Percentiles rank a stretch among this genome's conserved stretches.
Conservation (phyloP, 768 basidiomycete genomes). For the Russula emetica region DNA sequence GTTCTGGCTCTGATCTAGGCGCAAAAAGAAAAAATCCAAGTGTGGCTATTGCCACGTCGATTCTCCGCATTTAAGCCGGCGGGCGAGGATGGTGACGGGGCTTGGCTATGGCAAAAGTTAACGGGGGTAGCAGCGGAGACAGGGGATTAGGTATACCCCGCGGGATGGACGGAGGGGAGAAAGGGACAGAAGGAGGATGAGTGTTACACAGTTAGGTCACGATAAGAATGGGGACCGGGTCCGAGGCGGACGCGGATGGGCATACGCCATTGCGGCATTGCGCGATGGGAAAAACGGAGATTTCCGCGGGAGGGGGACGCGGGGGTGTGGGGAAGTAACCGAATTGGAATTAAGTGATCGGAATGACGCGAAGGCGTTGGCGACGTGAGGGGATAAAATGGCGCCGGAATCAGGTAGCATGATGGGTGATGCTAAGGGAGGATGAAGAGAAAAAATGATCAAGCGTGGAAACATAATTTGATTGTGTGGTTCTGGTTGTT, state of each 20-base stretch:
- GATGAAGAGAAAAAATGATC: neutral
- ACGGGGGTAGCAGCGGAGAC: constrained; percentile 7
- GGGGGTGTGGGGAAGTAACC: constrained; percentile 26
- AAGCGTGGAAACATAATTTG: neutral
- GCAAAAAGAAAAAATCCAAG: neutral
- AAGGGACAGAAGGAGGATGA: neutral
- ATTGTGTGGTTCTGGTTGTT: neutral
- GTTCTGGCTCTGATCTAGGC: constrained; percentile 9
- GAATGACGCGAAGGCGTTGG: constrained; percentile 15
- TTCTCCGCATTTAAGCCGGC: constrained; percentile 15
- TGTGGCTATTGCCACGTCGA: constrained; percentile 13
- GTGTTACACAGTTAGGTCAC: neutral
- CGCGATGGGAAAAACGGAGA: constrained; percentile 1
- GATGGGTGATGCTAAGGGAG: neutral
- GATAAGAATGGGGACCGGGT: constrained; percentile 13
- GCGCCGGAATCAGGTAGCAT: neutral
- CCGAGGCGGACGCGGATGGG: constrained; percentile 1
- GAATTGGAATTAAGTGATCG: constrained; percentile 20
- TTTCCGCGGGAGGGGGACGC: constrained; percentile 20
- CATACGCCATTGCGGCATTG: too few relatives aligned
- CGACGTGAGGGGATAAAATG: neutral
- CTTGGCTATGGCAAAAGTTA: neutral
- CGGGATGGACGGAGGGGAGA: neutral
- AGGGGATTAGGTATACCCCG: constrained; percentile 4
- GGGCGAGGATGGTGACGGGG: neutral